These are phyloP conservation scores for Pseudogymnoascus sp. DNA, from an alignment of 2,329 filamentous ascomycete species.

Conservation along the genomic window DNA sequence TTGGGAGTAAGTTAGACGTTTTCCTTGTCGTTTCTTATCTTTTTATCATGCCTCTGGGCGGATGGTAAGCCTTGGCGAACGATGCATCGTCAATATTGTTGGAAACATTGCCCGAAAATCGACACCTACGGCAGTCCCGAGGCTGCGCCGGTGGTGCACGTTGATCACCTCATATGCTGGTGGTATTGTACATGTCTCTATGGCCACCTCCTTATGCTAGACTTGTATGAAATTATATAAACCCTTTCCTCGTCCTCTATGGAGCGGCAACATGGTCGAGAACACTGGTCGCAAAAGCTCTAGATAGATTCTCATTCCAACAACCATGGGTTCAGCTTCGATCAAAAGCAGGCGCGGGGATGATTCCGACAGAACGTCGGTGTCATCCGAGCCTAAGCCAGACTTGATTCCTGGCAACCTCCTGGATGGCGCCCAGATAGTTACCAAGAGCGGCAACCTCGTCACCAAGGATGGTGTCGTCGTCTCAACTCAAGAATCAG, in stretches of 20 bases:
- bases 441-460: slow-evolving; percentile 8
- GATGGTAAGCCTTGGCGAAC: background rate
- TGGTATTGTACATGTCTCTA: background rate
- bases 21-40: slow-evolving; percentile 6
- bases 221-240: background rate
- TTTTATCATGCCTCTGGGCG: background rate
- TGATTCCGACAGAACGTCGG: background rate
- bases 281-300: background rate
- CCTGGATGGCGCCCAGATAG: slow-evolving; percentile 6
- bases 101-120: slow-evolving; percentile 1
- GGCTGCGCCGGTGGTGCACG: background rate
- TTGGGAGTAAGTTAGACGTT: background rate
- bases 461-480: slow-evolving; percentile 13
- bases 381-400: background rate
- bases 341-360: background rate
- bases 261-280: background rate
- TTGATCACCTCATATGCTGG: background rate
- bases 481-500: slow-evolving; percentile 8
- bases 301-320: background rate
- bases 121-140: background rate
- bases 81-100: slow-evolving; percentile 1
- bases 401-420: slow-evolving; percentile 4
- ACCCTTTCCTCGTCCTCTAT: background rate
- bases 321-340: background rate
- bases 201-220: background rate